Evolutionary conservation across 176 grass and related monocot species (phyloP).

Genomic region (Zoysia pacifica): DNA sequence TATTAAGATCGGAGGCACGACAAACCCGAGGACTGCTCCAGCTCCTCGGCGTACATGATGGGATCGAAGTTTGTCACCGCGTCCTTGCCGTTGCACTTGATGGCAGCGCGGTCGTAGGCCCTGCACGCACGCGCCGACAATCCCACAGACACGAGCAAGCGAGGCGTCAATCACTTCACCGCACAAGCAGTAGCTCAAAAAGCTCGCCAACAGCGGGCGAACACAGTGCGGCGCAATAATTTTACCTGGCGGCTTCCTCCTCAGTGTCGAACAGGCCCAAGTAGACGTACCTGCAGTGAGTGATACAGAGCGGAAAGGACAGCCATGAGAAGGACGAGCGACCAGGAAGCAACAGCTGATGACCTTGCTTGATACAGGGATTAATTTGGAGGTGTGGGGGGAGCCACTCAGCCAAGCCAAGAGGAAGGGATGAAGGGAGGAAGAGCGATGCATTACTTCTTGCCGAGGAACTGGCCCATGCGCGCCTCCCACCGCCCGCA

Average conservation of each 20-base stretch:
- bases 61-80: constrained; percentile 83
- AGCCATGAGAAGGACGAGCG: background rate
- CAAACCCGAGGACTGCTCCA: constrained; percentile 29
- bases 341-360: too few species aligned
- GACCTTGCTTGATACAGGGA: too few species aligned
- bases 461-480: constrained; percentile 95
- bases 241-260: constrained; percentile 89
- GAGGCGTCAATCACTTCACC: constrained; percentile 38
- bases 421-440: background rate
- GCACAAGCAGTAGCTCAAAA: background rate
- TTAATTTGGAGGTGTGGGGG: too few species aligned
- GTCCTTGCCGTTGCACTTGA: constrained; percentile 89
- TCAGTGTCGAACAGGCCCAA: constrained; percentile 84
- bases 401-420: too few species aligned
- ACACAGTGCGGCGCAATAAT: constrained; percentile 46
- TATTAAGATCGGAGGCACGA: background rate
- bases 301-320: background rate
- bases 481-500: constrained; percentile 96
- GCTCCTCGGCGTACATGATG: constrained; percentile 70
- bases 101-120: constrained; percentile 80
- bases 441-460: constrained; percentile 58
- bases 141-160: constrained; percentile 15
- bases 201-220: background rate
- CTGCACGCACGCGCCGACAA: constrained; percentile 38
- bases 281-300: constrained; percentile 73